Conservation (phyloP, 2,329 filamentous ascomycete species). For the Fusarium mangiferae region DNA sequence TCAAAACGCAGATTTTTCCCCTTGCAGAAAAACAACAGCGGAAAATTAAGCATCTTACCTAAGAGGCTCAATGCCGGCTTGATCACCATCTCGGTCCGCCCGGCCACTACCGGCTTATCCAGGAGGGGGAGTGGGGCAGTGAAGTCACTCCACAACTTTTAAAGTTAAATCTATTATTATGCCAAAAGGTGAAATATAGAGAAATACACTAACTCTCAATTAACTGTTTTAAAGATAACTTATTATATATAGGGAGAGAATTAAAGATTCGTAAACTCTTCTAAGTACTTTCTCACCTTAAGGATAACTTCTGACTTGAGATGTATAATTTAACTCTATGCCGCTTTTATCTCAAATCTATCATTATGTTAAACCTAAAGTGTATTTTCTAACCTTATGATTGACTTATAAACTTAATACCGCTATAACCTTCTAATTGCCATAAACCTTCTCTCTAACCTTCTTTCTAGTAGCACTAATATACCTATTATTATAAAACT, state of each 20-base stretch:
- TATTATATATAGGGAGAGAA: too few relatives aligned
- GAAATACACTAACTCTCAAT: too few relatives aligned
- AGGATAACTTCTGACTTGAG: rapidly evolving
- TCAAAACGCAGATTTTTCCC: background rate
- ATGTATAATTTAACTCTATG: background rate
- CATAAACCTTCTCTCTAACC: too few relatives aligned
- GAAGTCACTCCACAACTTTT: background rate
- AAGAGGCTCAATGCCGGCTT: background rate
- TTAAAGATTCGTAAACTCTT: rapidly evolving
- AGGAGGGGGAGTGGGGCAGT: background rate
- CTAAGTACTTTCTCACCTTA: rapidly evolving
- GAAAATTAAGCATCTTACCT: background rate
- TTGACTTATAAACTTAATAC: too few relatives aligned
- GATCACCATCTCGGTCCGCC: background rate
- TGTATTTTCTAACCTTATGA: too few relatives aligned
- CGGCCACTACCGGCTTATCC: background rate
- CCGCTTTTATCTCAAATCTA: background rate
- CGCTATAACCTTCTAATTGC: too few relatives aligned
- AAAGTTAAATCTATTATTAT: too few relatives aligned
- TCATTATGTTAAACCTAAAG: too few relatives aligned
- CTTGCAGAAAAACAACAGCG: background rate
- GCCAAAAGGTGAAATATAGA: too few relatives aligned
- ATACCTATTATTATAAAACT: too few relatives aligned
- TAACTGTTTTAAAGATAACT: background rate
- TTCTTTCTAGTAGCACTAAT: too few relatives aligned